A percentile compares a stretch with the other conserved stretches of the same genome.
phyloP scores from a whole-genome alignment of 208 protist species.

The Histomonas meleagridis region DNA sequence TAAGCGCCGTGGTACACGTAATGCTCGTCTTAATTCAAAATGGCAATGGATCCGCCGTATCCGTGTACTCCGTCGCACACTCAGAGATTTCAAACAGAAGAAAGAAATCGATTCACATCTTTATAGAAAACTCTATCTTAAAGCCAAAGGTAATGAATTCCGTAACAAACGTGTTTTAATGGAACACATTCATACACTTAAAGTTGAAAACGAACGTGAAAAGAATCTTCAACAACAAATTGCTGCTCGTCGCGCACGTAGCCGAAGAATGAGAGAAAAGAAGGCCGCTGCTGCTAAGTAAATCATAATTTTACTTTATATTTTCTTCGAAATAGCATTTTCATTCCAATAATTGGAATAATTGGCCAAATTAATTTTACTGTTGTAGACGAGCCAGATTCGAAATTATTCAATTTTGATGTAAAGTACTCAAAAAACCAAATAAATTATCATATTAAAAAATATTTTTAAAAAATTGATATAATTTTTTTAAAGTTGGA shows the following conservation, averaged over 20 bases:
- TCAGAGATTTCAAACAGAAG: constrained; percentile 85
- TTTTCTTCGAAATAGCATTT: too few species aligned
- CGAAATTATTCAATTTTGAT: too few species aligned
- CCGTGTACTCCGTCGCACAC: constrained; percentile 82
- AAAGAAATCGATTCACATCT: constrained; percentile 73
- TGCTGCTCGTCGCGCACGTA: constrained; percentile 61
- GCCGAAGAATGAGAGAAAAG: background rate
- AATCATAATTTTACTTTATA: too few species aligned
- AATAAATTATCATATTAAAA: too few species aligned
- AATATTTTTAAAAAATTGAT: too few species aligned
- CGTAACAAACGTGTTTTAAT: constrained; percentile 96
- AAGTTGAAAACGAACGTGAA: constrained; percentile 78
- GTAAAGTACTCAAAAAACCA: too few species aligned
- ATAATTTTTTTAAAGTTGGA: too few species aligned
- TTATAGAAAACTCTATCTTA: constrained; percentile 86
- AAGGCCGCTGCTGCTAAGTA: background rate
- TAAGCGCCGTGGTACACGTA: constrained; percentile 81
- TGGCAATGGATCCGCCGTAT: constrained; percentile 89
- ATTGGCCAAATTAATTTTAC: too few species aligned
- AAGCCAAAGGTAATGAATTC: constrained; percentile 96
- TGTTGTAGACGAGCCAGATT: too few species aligned
- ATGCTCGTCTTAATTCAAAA: constrained; percentile 89
- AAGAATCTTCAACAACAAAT: constrained; percentile 71
- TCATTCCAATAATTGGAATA: too few species aligned
- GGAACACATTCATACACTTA: too few species aligned